Evolutionary conservation across 768 basidiomycete species (phyloP), one percentile per base, ranked within the genome.

Genomic region (Agrocybe chaxingu): DNA sequence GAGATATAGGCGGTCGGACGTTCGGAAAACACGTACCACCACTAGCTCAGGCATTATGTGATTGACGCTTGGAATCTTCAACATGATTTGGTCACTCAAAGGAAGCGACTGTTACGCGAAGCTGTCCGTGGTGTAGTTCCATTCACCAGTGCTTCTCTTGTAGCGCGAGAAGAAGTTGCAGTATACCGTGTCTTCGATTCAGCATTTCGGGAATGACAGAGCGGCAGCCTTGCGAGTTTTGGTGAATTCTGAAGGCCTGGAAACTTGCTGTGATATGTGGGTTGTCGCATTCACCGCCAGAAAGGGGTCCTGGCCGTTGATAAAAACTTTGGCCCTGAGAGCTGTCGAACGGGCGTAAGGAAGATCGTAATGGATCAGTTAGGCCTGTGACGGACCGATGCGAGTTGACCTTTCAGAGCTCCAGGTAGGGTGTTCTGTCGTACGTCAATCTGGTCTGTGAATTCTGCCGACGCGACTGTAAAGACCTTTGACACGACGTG

Each of bases 401-500:
- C 64, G 3, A 82, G 70, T 51, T 78, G 57, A 12, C 79, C 81
- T 52, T 75, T 78, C 45, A 82, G 58, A 0, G 62, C 38, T 10
- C 70, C 74, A 3, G 76, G 77, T 7, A 82, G 64, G 1, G 79
- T 70, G 52, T 80, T 69, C 61, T 84, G 80, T 81, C 82, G 82
- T 47, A 79, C 65, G 4, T 72, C 60, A 29, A 81, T 73, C 49
- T 81, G 70, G 50, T 80, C 80, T 4, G 71, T 62, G 48, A 82
- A 78, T 60, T 80, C 80, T 7, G 70, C 74, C 8, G 75, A 74
- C 1, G 81, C 74, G 11, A 82, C 74, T 0, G 57, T 56, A 58
- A 81, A 83, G 3, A 81, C 81, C 52, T 76, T 74, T 5, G 80
- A 79, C 3, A 79, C 76, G 38, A 83, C 80, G 50, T 80, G 72